Evolutionary conservation across 768 basidiomycete species (phyloP), one percentile per base, ranked within the genome.

Genomic region (Rhizopogon roseolus): DNA sequence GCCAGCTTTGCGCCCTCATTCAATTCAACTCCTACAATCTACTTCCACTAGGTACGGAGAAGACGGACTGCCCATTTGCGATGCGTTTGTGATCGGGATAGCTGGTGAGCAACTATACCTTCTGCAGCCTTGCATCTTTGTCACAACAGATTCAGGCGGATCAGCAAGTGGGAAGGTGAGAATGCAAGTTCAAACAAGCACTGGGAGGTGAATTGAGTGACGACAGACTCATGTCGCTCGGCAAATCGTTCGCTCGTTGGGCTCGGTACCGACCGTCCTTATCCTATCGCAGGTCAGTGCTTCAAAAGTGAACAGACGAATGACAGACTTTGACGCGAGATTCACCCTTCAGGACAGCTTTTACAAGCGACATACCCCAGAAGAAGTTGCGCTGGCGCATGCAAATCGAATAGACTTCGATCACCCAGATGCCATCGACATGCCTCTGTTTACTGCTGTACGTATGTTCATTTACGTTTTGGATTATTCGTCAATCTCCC

Each of bases 351-450:
- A 94, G 90, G 95, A 98, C 68, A 91, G 90, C 65, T 99, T 98
- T 71, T 99, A 99, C 73, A 91, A 87, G 62, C 72, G 72, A 43
- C 90, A 93, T 62, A 79, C 78, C 4, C 78, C 81, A 2, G 91
- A 95, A 60, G 87, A 98, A 70, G 76, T 93, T 17, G 79, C 75
- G 6, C 76, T 89, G n/a, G 96, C 96, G 0, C 88, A 93, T 66
- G 80, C 82, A 16, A 95, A 86, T 62, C 71, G 81, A 49, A 78
- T 86, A 56, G 92, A 95, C 63, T 88, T 95, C 58, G 96, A 99
- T 64, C 91, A 94, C 61, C 96, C 96, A 10, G 84, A 90, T 68
- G 86, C 94, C 4, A 87, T 98, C 48, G 96, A 99, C 69, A 89
- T 93, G 80, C 81, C 84, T 2, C 72, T 92, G 66, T 94, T 98